Percentiles rank a stretch among this genome's conserved stretches.
These are phyloP conservation scores for Chrysoporthe austroafricana DNA, from an alignment of 2,329 filamentous ascomycete genomes.

Conservation along the genomic window DNA sequence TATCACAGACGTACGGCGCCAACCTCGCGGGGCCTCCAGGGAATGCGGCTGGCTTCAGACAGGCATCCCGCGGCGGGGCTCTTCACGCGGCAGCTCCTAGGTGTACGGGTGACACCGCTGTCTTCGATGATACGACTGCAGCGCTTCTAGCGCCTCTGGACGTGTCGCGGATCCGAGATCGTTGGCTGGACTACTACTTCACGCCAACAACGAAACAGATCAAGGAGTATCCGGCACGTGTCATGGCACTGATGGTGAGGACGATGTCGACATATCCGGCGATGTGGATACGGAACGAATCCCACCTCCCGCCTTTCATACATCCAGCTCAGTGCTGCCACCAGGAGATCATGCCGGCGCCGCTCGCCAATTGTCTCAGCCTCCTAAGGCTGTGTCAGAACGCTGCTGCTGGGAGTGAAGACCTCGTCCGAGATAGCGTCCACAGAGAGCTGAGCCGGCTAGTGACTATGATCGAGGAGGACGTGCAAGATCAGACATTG, in stretches of 20 bases:
- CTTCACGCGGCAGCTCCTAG: background rate
- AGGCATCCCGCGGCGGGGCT: background rate
- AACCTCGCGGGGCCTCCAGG: background rate
- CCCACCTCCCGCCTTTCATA: background rate
- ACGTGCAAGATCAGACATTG: slow-evolving; percentile 33
- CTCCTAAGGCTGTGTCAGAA: slow-evolving; percentile 45
- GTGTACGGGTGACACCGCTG: background rate
- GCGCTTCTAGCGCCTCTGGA: slow-evolving; percentile 6
- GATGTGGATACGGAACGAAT: background rate
- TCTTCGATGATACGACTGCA: slow-evolving; percentile 1
- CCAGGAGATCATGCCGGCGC: slow-evolving; percentile 20
- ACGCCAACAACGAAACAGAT: slow-evolving; percentile 7
- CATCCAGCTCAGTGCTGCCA: background rate
- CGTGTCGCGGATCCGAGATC: slow-evolving; percentile 3
- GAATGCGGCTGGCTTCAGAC: background rate
- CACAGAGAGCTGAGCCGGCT: slow-evolving; percentile 49
- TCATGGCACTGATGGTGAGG: background rate
- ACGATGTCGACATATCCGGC: background rate
- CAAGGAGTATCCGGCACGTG: background rate
- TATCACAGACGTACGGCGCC: background rate
- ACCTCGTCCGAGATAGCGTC: slow-evolving; percentile 39
- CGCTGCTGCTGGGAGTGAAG: slow-evolving; percentile 40
- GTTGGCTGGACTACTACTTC: slow-evolving; percentile 6
- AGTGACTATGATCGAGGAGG: slow-evolving; percentile 20
- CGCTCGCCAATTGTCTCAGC: slow-evolving; percentile 47